Evolutionary conservation across 2,329 filamentous ascomycete genomes (phyloP), one percentile per base, ranked within the genome.

Genomic region (Microsporum ferrugineum): DNA sequence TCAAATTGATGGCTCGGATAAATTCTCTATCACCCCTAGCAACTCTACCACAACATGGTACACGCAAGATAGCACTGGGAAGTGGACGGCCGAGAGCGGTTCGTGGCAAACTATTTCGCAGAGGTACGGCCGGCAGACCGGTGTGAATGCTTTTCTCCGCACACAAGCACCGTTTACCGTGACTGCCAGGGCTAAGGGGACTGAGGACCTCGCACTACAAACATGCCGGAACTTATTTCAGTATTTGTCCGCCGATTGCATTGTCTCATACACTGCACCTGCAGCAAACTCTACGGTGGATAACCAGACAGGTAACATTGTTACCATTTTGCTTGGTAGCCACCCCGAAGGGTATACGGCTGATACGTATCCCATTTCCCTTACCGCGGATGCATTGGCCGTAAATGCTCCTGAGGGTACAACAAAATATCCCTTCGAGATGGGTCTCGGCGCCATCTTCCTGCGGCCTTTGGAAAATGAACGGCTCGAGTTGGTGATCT

Each of bases 211-310:
- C 47, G 80, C 81, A 1, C 66, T 83, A 3, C 81, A 84, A 64
- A 75, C 82, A 45, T 80, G 81, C 31, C 78, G 80, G 36, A 84
- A 84, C 65, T 71, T 84, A 2, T 75, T 79, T 63, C 82, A 84
- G 66, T 84, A 84, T 66, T 82, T 81, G 68, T 76, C 72, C 57
- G 81, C 81, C 17, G 81, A 84, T 65, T 72, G 78, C 1, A 65
- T 71, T 5, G 58, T 70, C 5, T 60, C 66, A 10, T 57, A 65
- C 60, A 67, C 68, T 58, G 61, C 62, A 5, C 47, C 58, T n/a
- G 61, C 65, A 5, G 27, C 61, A 31, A 14, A 33, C 7, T 3
- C 31, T 6, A 14, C 58, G 33, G 23, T 14, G 5, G 34, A 61
- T 23, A 38, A 41, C 17, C 45, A 58, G 5, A 45, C 62, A 29